phyloP scores from a whole-genome alignment of 139 green algal species.

The Micractinium sp. region DNA sequence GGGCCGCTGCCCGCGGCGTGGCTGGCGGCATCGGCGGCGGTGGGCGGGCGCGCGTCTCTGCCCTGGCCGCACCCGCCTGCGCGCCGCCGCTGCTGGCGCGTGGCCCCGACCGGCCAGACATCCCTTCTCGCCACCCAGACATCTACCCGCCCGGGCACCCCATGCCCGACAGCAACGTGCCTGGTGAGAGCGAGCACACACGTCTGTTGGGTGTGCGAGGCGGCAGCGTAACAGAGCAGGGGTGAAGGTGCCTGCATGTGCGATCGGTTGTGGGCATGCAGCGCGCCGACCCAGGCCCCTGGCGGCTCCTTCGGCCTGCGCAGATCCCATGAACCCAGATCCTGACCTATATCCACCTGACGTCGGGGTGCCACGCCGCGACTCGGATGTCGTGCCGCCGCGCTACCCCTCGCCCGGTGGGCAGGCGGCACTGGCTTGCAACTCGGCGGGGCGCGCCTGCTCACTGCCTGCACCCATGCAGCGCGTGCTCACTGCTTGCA shows the following conservation, averaged over 20 bases:
- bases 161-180: background rate
- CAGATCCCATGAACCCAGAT: constrained; percentile 6
- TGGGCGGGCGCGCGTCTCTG: background rate
- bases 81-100: background rate
- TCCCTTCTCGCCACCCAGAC: constrained; percentile 20
- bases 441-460: no score
- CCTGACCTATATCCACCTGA: constrained; percentile 23
- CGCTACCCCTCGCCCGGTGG: background rate
- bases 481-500: background rate
- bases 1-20: no score
- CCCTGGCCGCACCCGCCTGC: background rate
- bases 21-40: background rate
- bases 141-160: background rate
- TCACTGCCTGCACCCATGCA: no score
- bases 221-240: no score
- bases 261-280: no score
- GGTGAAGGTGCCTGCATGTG: no score
- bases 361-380: background rate
- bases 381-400: background rate
- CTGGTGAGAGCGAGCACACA: background rate
- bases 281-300: no score
- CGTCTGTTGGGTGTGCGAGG: background rate
- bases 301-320: background rate
- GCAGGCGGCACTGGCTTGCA: no score
- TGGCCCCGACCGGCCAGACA: background rate